Evolutionary conservation across 257 asterid species (phyloP).

Genomic region (Nicotiana benthamiana): DNA sequence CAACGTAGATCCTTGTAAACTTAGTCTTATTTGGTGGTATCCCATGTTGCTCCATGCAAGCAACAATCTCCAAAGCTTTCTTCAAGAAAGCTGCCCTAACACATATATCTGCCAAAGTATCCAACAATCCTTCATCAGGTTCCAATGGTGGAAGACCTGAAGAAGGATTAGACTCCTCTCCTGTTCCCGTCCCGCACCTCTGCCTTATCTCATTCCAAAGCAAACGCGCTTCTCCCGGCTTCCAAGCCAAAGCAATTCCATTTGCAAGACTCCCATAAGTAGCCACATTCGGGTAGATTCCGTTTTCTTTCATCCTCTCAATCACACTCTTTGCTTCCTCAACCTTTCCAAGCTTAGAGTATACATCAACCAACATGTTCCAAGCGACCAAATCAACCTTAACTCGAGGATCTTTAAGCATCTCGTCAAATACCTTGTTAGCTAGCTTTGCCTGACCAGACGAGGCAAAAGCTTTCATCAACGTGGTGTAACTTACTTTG

Average conservation of each 20-base stretch:
- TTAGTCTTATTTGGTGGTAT: conserved; percentile 82
- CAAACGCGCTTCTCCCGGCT: conserved; percentile 92
- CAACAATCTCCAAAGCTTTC: conserved; percentile 87
- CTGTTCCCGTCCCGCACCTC: conserved; percentile 45
- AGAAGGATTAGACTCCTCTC: conserved; percentile 24
- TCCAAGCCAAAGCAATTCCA: conserved; percentile 76
- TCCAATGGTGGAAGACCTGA: conserved; percentile 37
- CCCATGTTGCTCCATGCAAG: conserved; percentile 87
- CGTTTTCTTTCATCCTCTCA: conserved; percentile 63
- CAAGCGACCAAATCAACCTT: conserved; percentile 86
- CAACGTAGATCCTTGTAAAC: conserved; percentile 84
- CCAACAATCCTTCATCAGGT: conserved; percentile 86
- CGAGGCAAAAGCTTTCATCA: conserved; percentile 93
- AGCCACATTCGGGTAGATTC: conserved; percentile 59
- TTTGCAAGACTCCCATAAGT: conserved; percentile 91
- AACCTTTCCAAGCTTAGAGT: conserved; percentile 59
- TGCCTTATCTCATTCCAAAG: conserved; percentile 89
- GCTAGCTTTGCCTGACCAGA: conserved; percentile 85
- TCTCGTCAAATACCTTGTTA: conserved; percentile 75
- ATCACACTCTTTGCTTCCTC: conserved; percentile 66
- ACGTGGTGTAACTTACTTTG: conserved; percentile 83
- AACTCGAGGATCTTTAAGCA: conserved; percentile 83
- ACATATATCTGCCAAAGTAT: conserved; percentile 84
- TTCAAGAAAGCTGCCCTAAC: conserved; percentile 90
- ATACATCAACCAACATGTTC: conserved; percentile 93